phyloP scores from a whole-genome alignment of 306 rosid species.

The Prosopis cineraria region DNA sequence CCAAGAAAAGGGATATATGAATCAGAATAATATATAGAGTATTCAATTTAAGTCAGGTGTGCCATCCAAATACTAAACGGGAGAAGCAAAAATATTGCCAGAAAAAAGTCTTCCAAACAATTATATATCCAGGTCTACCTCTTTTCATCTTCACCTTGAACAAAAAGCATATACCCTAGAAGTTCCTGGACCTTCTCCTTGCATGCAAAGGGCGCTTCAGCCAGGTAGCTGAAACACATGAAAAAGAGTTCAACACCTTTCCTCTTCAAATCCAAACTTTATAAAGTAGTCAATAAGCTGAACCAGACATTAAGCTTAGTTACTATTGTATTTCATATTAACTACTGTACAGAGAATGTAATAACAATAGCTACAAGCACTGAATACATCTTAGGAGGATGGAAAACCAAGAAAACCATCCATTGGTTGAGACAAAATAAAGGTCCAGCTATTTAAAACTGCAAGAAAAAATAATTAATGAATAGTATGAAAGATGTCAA shows the following conservation, averaged over 20 bases:
- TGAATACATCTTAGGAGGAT: not conserved
- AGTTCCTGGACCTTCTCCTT: slow-evolving; percentile 73
- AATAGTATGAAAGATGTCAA: slow-evolving; percentile 22
- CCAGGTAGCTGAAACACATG: slow-evolving; percentile 82
- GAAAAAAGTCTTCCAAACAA: slow-evolving; percentile 20
- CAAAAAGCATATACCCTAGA: slow-evolving; percentile 70
- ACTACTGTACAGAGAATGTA: not conserved
- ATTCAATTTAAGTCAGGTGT: not conserved
- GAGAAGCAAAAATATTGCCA: not conserved
- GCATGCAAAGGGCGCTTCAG: slow-evolving; percentile 87
- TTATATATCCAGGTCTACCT: slow-evolving; percentile 54
- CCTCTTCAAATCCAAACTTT: not conserved
- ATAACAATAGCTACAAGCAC: not conserved
- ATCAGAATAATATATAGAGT: not conserved
- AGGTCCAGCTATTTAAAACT: slow-evolving; percentile 24
- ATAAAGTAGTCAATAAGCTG: slow-evolving; percentile 13
- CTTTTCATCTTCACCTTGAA: slow-evolving; percentile 87
- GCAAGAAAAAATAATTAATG: slow-evolving; percentile 13
- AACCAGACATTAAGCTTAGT: slow-evolving; percentile 9
- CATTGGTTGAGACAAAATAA: slow-evolving; percentile 14
- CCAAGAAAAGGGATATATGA: too few species aligned
- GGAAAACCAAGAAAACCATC: slow-evolving; percentile 5
- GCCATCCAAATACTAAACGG: not conserved
- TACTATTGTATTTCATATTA: slow-evolving; percentile 5
- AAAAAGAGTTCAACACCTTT: slow-evolving; percentile 13